Evolutionary conservation across 257 asterid genomes (phyloP).

Genomic region (Perilla frutescens): DNA sequence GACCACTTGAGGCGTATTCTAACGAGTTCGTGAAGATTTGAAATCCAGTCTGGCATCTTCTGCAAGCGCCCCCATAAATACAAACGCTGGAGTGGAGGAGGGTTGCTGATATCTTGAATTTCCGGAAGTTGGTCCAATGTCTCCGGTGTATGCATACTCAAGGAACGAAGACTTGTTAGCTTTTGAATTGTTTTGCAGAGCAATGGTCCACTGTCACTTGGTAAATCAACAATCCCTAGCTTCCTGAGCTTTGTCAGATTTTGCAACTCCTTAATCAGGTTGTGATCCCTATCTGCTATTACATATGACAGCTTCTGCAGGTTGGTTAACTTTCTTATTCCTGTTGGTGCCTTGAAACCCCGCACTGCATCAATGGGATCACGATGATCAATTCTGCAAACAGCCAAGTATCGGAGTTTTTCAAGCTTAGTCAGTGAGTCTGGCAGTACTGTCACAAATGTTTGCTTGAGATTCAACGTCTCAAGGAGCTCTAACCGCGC

Average conservation of each 20-base stretch:
- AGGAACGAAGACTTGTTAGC: conserved; percentile 19
- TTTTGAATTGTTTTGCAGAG: conserved; percentile 13
- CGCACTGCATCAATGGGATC: conserved; percentile 3
- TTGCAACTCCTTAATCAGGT: neutral
- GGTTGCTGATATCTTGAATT: conserved; percentile 15
- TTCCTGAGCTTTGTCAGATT: conserved; percentile 25
- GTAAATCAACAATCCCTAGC: conserved; percentile 29
- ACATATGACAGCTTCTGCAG: conserved; percentile 36
- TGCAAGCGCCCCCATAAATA: conserved; percentile 30
- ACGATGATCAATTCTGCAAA: neutral
- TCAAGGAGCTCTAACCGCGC: conserved; percentile 29
- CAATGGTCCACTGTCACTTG: neutral
- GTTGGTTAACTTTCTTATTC: conserved; percentile 5
- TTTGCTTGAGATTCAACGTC: conserved; percentile 37
- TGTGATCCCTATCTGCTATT: neutral
- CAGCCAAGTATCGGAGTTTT: conserved; percentile 23
- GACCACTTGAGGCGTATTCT: conserved; percentile 38
- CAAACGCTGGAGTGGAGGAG: conserved; percentile 34
- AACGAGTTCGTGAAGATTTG: conserved; percentile 30
- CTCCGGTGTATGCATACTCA: conserved; percentile 3
- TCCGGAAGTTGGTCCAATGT: neutral
- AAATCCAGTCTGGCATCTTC: conserved; percentile 34
- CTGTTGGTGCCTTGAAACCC: conserved; percentile 17
- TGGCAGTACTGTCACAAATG: conserved; percentile 26
- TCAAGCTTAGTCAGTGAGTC: neutral